Base-by-base conservation (phyloP, 2,329 filamentous ascomycete genomes). In the Cladorrhinum sp. region DNA sequence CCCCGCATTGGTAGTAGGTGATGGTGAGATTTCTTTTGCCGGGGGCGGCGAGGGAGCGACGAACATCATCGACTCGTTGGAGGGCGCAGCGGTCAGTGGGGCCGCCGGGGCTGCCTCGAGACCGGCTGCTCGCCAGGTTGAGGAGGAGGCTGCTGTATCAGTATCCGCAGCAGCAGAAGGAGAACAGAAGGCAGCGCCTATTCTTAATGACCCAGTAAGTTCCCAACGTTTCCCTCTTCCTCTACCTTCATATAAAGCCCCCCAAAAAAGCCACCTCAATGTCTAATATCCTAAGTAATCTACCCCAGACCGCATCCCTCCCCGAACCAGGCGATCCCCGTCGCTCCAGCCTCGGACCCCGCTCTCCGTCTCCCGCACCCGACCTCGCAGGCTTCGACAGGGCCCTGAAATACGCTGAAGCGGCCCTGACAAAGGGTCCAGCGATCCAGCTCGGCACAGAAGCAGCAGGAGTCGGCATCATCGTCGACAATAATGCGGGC, bases 1-100 rank as follows among this genome's bases (percentile, higher is more conserved):
- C 49, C 79, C 78, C 54, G 79, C 79, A 65, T 66, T 80, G 73
- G 79, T 81, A 72, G 78, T 81, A 72, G 79, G 79, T 78, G 79
- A 81, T 74, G 78, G 79, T 72, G 78, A 79, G 70, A 80, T 81
- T 60, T 78, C 77, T 54, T 77, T 81, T 57, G 76, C 75, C 61
- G 75, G 72, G 2, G 75, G 72, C 54, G 72, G 74, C 69, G 72
- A 71, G 62, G 77, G 38, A 7, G 60, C 75, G 16, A 74, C 73
- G 36, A 70, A 73, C 58, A 64, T 80, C 64, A 77, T 80, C 72
- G 72, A 76, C 41, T 76, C 78, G 10, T 73, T 80, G 48, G 72
- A 77, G 38, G 76, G 76, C 16, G 77, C 77, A 22, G 76, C 73
- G 22, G 71, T 66, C 24, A 57, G 22, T 12, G 59, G 49, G 1